Conservation (phyloP, 116 monocot genomes). For the Papilionanthe hybrid region DNA sequence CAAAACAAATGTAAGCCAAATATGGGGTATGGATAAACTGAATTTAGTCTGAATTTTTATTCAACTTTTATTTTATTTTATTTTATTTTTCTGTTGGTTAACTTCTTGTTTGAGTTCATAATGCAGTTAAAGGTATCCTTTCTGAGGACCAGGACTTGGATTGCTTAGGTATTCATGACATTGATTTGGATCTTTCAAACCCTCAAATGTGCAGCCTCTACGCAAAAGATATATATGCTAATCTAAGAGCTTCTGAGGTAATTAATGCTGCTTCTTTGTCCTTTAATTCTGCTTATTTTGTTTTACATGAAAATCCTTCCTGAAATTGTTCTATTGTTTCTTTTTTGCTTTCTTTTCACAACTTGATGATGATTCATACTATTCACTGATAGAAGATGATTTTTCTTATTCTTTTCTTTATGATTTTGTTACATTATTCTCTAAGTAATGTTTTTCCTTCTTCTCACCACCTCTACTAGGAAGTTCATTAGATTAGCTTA, state of each 20-base stretch:
- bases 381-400: not conserved
- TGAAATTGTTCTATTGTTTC: conserved; percentile 1
- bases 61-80: not conserved
- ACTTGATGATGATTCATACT: not conserved
- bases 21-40: not conserved
- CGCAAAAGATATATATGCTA: conserved; percentile 62
- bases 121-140: conserved; percentile 19
- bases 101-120: not conserved
- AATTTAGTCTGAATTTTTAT: not conserved
- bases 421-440: not conserved
- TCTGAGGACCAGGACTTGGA: conserved; percentile 17
- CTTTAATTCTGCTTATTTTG: not conserved
- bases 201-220: conserved; percentile 81
- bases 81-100: not conserved
- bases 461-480: not conserved
- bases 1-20: not conserved
- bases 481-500: not conserved
- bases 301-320: not conserved
- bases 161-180: conserved; percentile 39
- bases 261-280: not conserved
- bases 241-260: conserved; percentile 76
- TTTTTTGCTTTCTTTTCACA: not conserved
- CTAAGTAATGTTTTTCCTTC: not conserved
- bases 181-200: conserved; percentile 72
- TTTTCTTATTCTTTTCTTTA: not conserved